Base-by-base conservation (phyloP, 345 rosid species). In the Odontarrhena argentea region DNA sequence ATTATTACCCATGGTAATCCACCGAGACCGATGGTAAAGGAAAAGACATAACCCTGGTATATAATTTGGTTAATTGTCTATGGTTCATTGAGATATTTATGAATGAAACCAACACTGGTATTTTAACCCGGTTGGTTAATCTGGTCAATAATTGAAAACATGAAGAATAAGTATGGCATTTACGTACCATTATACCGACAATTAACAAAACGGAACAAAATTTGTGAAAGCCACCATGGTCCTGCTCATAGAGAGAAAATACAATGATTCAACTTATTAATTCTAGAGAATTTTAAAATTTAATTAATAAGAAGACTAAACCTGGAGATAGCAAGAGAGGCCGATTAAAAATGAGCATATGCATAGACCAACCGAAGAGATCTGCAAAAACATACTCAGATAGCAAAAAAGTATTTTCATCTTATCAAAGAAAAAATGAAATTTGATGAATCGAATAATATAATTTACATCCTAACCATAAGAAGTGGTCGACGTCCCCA, bases 1-100 rank as follows among this genome's bases (percentile, higher is more conserved):
- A 86, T 83, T 43, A 85, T 70, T 42, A 81, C 64, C 80, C 84
- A 81, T 11, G 87, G 85, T 60, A 85, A 38, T 51, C 85, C 84
- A 48, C 84, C 77, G 67, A 85, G 55, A 37, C 90, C 87, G 35
- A 80, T 11, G 30, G 75, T 60, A 57, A 52, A 76, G 26, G 62
- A 42, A 10, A 59, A 35, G 24, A 69, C 11, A 52, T 52, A 67
- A 3, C 80, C 87, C 96, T 86, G 65, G n/a, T 42, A 18, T 11
- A 41, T 30, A 14, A 47, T 50, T 55, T 14, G 32, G 24, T 30
- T 55, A 42, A 40, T 52, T 25, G 41, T n/a, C 49, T 66, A 8
- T 32, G 18, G 38, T 59, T 49, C 44, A 43, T 41, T 41, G 43
- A 30, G 3, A 28, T 14, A 10, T 28, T 6, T 47, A 22, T 28